Percentiles rank a stretch among this genome's conserved stretches.
phyloP scores from a whole-genome alignment of 1,284 basidiomycete genomes.

The Austroboletus novae-zelandiae region DNA sequence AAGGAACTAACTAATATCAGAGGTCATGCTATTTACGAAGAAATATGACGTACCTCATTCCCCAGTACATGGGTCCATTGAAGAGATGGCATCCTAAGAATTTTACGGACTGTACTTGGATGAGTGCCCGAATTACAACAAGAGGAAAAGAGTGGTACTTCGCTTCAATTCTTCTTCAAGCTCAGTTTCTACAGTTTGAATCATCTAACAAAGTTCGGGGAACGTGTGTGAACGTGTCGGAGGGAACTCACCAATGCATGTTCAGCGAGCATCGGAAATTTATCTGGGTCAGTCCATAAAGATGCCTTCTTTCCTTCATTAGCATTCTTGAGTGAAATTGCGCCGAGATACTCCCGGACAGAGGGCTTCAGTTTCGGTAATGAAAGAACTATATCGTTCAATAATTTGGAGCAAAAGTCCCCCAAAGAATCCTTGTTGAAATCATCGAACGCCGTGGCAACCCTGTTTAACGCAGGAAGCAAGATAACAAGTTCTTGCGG shows the following conservation, averaged over 20 bases:
- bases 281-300: constrained; percentile 74
- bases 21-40: not conserved
- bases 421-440: constrained; percentile 43
- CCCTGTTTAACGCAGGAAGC: constrained; percentile 72
- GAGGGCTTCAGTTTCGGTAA: constrained; percentile 66
- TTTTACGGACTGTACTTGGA: constrained; percentile 59
- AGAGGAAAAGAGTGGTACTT: constrained; percentile 38
- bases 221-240: not conserved
- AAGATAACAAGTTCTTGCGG: constrained; percentile 82
- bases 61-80: constrained; percentile 68
- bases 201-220: constrained; percentile 37
- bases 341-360: constrained; percentile 55
- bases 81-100: constrained; percentile 73
- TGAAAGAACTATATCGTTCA: constrained; percentile 71
- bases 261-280: constrained; percentile 66
- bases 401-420: constrained; percentile 61
- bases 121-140: constrained; percentile 6
- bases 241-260: constrained; percentile 34
- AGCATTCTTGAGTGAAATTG: constrained; percentile 66
- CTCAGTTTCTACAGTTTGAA: constrained; percentile 68
- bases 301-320: constrained; percentile 66
- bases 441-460: constrained; percentile 66
- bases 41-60: constrained; percentile 59
- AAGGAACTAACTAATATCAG: constrained; percentile 52
- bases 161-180: constrained; percentile 74